Evolutionary conservation across 2,329 filamentous ascomycete species (phyloP).

Genomic region (Cordyceps militaris): DNA sequence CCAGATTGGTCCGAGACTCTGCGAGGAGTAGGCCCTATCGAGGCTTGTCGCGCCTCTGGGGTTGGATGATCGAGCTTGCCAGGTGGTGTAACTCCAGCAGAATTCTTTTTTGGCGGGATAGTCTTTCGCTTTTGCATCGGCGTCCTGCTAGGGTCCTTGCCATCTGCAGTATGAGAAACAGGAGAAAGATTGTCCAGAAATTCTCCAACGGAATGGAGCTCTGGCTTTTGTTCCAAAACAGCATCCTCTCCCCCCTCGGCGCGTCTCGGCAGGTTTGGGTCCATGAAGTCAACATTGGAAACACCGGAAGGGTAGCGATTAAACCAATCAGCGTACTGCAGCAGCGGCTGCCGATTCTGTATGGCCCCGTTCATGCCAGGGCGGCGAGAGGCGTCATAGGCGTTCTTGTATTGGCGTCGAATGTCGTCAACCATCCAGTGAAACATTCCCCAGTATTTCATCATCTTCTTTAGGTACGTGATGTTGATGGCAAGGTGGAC

Average conservation of each 20-base stretch:
- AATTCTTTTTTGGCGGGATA: conserved; percentile 28
- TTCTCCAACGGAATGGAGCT: conserved; percentile 89
- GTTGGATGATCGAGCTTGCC: conserved; percentile 17
- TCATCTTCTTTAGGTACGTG: conserved; percentile 88
- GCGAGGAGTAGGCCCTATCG: not conserved
- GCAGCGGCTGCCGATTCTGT: conserved; percentile 55
- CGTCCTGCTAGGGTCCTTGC: conserved; percentile 18
- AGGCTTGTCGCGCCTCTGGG: conserved; percentile 2
- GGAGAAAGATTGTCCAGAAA: conserved; percentile 80
- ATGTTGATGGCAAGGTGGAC: conserved; percentile 81
- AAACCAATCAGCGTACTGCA: conserved; percentile 98
- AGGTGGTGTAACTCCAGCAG: conserved; percentile 15
- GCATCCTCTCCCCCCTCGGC: conserved; percentile 80
- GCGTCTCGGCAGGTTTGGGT: conserved; percentile 58
- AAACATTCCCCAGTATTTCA: conserved; percentile 97
- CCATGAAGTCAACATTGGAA: conserved; percentile 74
- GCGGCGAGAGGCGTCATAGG: conserved; percentile 70
- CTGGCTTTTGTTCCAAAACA: conserved; percentile 79
- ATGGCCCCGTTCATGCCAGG: conserved; percentile 22
- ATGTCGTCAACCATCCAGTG: conserved; percentile 93
- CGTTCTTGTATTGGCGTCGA: conserved; percentile 78
- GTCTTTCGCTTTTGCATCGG: conserved; percentile 30
- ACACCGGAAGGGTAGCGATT: conserved; percentile 90
- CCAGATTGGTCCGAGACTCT: conserved; percentile 9
- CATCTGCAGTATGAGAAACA: conserved; percentile 42